A percentile compares a stretch with the other conserved stretches of the same genome.
Evolutionary conservation across 352 stramenopile genomes (phyloP).

Genomic region (Phytophthora megakarya): DNA sequence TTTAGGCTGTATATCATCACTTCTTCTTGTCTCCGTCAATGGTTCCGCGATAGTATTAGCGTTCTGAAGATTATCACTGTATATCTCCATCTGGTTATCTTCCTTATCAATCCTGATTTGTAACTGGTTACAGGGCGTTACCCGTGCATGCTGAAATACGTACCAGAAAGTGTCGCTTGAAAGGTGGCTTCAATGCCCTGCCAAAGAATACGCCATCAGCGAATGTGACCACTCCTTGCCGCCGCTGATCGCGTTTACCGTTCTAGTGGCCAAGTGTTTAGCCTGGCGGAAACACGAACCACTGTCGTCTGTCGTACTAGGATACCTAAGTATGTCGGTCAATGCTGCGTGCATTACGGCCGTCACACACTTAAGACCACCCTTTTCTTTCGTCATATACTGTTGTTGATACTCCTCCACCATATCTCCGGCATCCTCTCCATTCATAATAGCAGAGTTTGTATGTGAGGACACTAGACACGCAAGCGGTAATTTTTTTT

Average conservation of each 20-base stretch:
- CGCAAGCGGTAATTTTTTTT: slow-evolving; percentile 3
- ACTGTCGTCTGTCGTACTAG: slow-evolving; percentile 7
- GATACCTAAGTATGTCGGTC: slow-evolving; percentile 3
- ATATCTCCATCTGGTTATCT: too few species aligned
- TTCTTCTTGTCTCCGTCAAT: too few species aligned
- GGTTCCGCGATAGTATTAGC: too few species aligned
- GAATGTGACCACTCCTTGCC: slow-evolving; percentile 12
- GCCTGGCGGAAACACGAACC: background rate
- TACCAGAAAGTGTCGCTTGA: slow-evolving; percentile 19
- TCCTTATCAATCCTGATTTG: too few species aligned
- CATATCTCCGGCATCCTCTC: background rate
- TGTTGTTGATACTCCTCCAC: slow-evolving; percentile 9
- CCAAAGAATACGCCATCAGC: slow-evolving; percentile 12
- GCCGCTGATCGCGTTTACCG: slow-evolving; percentile 13
- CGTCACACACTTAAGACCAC: background rate
- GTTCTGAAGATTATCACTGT: too few species aligned
- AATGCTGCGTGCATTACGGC: slow-evolving; percentile 6
- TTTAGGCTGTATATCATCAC: too few species aligned
- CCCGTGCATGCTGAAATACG: too few species aligned
- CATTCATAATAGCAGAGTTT: slow-evolving; percentile 7
- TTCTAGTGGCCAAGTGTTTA: slow-evolving; percentile 8
- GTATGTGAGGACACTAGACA: slow-evolving; percentile 3
- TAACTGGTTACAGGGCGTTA: too few species aligned
- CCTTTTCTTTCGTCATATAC: slow-evolving; percentile 12
- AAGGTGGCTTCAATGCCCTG: background rate